Percentiles rank a stretch among this genome's conserved stretches.
Evolutionary conservation across 495 filamentous ascomycete species (phyloP).

Genomic region (Xylaria cubensis): DNA sequence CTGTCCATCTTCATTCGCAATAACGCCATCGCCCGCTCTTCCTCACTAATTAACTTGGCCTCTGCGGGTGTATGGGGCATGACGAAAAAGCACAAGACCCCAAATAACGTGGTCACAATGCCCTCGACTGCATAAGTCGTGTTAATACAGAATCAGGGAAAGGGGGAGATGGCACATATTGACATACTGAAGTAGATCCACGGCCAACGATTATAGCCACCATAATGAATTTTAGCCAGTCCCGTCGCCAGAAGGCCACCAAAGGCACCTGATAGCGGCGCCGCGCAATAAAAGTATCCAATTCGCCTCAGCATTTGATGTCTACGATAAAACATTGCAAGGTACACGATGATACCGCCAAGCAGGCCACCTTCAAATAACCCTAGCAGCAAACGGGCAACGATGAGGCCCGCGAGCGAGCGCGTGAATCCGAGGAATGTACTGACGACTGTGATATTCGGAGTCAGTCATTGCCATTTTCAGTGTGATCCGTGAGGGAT

Average conservation of each 20-base stretch:
- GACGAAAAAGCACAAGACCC: slow-evolving; percentile 50
- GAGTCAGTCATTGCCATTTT: too few relatives aligned
- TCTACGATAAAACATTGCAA: slow-evolving; percentile 57
- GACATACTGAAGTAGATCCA: slow-evolving; percentile 51
- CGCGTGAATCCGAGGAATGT: slow-evolving; percentile 61
- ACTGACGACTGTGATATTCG: slow-evolving; percentile 44
- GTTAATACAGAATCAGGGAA: background rate
- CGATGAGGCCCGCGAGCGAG: slow-evolving; percentile 62
- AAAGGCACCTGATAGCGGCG: slow-evolving; percentile 68
- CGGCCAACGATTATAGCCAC: slow-evolving; percentile 54
- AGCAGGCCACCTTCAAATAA: slow-evolving; percentile 68
- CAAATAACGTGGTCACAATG: slow-evolving; percentile 50
- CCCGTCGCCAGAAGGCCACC: slow-evolving; percentile 66
- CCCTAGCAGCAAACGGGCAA: slow-evolving; percentile 65
- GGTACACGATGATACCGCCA: slow-evolving; percentile 59
- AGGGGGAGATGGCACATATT: background rate
- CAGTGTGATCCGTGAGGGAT: too few relatives aligned
- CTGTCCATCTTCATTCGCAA: slow-evolving; percentile 52
- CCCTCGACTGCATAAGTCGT: slow-evolving; percentile 45
- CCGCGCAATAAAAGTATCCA: slow-evolving; percentile 68
- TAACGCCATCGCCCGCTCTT: slow-evolving; percentile 44
- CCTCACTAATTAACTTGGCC: slow-evolving; percentile 48
- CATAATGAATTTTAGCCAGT: slow-evolving; percentile 45
- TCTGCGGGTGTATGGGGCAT: slow-evolving; percentile 53
- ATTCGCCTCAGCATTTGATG: slow-evolving; percentile 52